Base-by-base conservation (phyloP, 1,139 yeast species). In the Blastobotrys elegans region DNA sequence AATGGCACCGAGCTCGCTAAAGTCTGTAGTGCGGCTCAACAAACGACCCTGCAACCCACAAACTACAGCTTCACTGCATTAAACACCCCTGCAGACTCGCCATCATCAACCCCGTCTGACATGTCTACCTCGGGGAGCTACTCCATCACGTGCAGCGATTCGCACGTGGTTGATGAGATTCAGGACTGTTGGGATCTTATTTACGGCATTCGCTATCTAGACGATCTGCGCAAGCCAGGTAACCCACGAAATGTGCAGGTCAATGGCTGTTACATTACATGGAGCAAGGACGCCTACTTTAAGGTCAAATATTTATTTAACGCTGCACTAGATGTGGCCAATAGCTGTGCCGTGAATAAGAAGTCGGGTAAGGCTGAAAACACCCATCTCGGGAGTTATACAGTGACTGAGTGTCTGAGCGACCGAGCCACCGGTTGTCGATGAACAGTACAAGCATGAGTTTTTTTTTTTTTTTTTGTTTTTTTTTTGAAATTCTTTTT, bases 371-470 rank as follows among this genome's bases (percentile, higher is more conserved):
- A 18, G 11, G 38, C 38, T 18, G n/a, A 4, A 10, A 34, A 34
- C 26, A 24, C 24, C 24, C 38, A 34, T 18, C 21, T 34, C 18
- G 38, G 38, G n/a, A 2, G 6, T 16, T 8, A 20, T 18, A 34
- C 38, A 3, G 14, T 34, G 10, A 34, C 24, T 11, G 24, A 34
- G 18, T 34, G 38, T 18, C 18, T 34, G n/a, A 34, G 38, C n/a
- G 26, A 34, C 18, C 22, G 38, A 34, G 38, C 38, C n/a, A 34
- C 38, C 18, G 38, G 38, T 2, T 34, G 38, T 34, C 16, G 24
- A 21, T 33, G 14, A 11, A 14, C n/a, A n/a, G n/a, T n/a, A n/a
- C n/a, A n/a, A n/a, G n/a, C n/a, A n/a, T n/a, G n/a, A n/a, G n/a
- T n/a, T n/a, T n/a, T n/a, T n/a, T n/a, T n/a, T n/a, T n/a, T n/a